Base-by-base conservation (phyloP, 1,284 basidiomycete species). In the Papiliotrema flavescens region DNA sequence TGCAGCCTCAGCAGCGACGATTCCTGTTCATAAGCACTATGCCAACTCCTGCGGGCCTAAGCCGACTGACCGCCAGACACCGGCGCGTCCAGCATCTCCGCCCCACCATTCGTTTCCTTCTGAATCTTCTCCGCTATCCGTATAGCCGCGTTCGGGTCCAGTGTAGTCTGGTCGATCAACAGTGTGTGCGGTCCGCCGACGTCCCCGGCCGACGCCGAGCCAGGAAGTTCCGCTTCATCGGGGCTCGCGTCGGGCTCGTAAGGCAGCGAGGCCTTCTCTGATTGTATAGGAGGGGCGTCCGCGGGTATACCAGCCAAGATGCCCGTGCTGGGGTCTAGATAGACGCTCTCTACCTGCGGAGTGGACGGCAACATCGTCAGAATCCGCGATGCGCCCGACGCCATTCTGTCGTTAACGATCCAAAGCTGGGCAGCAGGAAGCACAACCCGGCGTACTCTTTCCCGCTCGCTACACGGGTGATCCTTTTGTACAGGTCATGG, bases 281-380 rank as follows among this genome's bases (percentile, higher is more conserved):
- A 15, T 35, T 22, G 7, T 32, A 36, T 28, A 23, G 24, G 13
- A 35, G 23, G 24, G 20, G 20, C 32, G 19, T 2, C 56, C 54
- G 15, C 63, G 22, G 14, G 51, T 37, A 71, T 41, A 19, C 65
- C 69, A 5, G 63, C 55, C 24, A 67, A 41, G 9, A 71, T 64
- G 6, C 69, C 69, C 0, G 44, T 34, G 1, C 34, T n/a, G 45
- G 60, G 58, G 44, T 74, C 72, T 7, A 78, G 70, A 63, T 77
- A 79, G 3, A 78, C 76, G 17, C 65, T 59, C 53, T 78, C 70
- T 23, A 79, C 77, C 53, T 78, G 74, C 0, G 76, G 76, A 11
- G 76, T 77, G 0, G 77, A 78, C 0, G 80, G 80, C 1, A 81
- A 65, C 76, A 79, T 79, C 3, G 80, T 80, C 41, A 80, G 63